Evolutionary conservation across 2,329 filamentous ascomycete genomes (phyloP), one percentile per base, ranked within the genome.

Genomic region (Fusarium hainanense): DNA sequence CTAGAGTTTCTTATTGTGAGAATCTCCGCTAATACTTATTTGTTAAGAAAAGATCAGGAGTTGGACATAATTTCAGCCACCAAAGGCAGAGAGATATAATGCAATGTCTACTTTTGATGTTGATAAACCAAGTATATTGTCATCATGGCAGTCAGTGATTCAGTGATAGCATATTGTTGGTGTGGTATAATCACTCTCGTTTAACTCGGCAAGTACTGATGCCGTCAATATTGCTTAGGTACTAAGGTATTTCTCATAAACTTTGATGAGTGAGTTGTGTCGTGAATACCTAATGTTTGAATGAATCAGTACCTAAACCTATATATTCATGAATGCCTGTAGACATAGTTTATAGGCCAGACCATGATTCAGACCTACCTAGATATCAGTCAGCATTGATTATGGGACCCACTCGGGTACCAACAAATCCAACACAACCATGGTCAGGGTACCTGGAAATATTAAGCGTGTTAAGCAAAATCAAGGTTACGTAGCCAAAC

Each of bases 361-460:
- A 37, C 32, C n/a, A 63, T 60, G 56, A 54, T 54, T 42, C 56
- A 62, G 20, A 58, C 30, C 34, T 37, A n/a, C 3, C 4, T 37
- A n/a, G 49, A 20, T 21, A 11, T 13, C 52, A 16, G 49, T 63
- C 43, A 61, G 37, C 13, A 58, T 42, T 54, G 42, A 62, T 47
- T 59, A 61, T 61, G 20, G 23, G 59, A 43, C 48, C 60, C 65
- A 49, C 54, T 69, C 50, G 42, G 68, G 71, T 71, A 67, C 40
- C 46, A 55, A 56, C 40, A 46, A 32, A 47, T 64, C 21, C 41
- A 46, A 30, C 16, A 20, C 20, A 21, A n/a, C 27, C 44, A 47
- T 47, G 44, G 44, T 47, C 44, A 28, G 44, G 46, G 61, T 63
- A 64, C 58, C 34, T 57, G 21, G 42, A 50, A 64, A 40, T 41